Base-by-base conservation (phyloP, 768 basidiomycete genomes). In the Suillus bovinus region DNA sequence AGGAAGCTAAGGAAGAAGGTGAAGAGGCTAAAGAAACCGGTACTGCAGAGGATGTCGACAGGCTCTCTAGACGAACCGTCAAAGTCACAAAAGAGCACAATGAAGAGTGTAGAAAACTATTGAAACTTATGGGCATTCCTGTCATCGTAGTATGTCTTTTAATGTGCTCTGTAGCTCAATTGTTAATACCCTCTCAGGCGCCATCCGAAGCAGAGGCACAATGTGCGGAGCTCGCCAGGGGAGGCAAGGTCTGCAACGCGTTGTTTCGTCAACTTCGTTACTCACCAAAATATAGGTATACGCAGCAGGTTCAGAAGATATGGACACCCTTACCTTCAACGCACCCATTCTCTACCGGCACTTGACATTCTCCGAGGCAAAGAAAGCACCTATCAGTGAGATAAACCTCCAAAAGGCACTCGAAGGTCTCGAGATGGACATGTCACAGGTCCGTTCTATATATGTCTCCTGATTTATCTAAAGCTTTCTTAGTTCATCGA, bases 191-290 rank as follows among this genome's bases (percentile, higher is more conserved):
- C 33, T 57, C 13, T 8, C 65, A 99, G 96, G 96, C 97, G 24
- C 97, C 97, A 0, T 96, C 94, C 58, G 97, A 99, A 79, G 97
- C 97, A 7, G 97, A 99, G 74, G 97, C 97, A 2, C 97, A 99
- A 71, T 99, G 97, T 67, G 97, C 97, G 6, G 97, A 99, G 74
- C 85, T 99, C 2, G 96, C 96, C n/a, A 86, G 94, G 36, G 96
- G 94, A 27, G 95, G 94, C 61, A 94, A 96, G 80, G 96, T 90
- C 58, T 16, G 64, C 31, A 24, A 11, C 7, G 61, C 58, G 27
- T 29, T 27, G 13, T n/a, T 52, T 13, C 38, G 16, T 59, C 47
- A 54, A 38, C 42, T 20, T 46, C 7, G n/a, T 31, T 61, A 41
- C 34, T 7, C 41, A 53, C 44, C 47, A 34, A 52, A 59, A 58